phyloP scores from a whole-genome alignment of 2,329 filamentous ascomycete species.

The Drechslera avenae region DNA sequence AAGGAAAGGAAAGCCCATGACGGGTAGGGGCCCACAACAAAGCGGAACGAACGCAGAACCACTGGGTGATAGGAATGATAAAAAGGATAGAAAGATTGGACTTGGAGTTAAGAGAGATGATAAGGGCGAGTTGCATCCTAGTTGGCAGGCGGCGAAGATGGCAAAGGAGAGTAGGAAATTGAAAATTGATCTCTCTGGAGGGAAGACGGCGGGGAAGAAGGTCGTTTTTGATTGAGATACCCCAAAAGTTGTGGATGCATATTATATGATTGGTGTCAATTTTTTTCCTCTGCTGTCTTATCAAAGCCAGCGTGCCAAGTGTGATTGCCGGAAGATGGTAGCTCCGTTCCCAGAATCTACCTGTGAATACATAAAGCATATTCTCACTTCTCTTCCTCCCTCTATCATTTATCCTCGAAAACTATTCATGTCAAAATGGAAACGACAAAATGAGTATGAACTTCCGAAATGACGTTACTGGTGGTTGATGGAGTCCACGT shows the following conservation, averaged over 20 bases:
- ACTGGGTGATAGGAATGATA: slow-evolving; percentile 18
- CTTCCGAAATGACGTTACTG: too few relatives aligned
- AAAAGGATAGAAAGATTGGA: slow-evolving; percentile 40
- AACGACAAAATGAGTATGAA: too few relatives aligned
- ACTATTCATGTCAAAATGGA: too few relatives aligned
- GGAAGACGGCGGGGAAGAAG: slow-evolving; percentile 64
- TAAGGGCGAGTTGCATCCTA: slow-evolving; percentile 64
- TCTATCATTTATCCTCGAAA: too few relatives aligned
- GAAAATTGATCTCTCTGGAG: slow-evolving; percentile 38
- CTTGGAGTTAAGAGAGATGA: slow-evolving; percentile 54
- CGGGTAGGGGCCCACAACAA: slow-evolving; percentile 32
- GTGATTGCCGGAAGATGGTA: too few relatives aligned
- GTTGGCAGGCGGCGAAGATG: slow-evolving; percentile 67
- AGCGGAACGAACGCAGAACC: slow-evolving; percentile 43
- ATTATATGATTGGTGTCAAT: background rate
- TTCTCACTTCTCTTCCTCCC: too few relatives aligned
- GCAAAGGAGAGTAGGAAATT: slow-evolving; percentile 61
- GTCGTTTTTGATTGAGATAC: slow-evolving; percentile 62
- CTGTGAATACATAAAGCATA: too few relatives aligned
- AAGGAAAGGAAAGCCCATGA: slow-evolving; percentile 15
- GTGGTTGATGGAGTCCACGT: too few relatives aligned
- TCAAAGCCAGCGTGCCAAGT: too few relatives aligned
- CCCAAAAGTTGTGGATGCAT: background rate
- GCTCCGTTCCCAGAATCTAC: too few relatives aligned
- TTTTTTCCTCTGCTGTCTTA: too few relatives aligned